Evolutionary conservation across 768 basidiomycete genomes (phyloP), one percentile per base, ranked within the genome.

Genomic region (Collybiopsis luxurians): DNA sequence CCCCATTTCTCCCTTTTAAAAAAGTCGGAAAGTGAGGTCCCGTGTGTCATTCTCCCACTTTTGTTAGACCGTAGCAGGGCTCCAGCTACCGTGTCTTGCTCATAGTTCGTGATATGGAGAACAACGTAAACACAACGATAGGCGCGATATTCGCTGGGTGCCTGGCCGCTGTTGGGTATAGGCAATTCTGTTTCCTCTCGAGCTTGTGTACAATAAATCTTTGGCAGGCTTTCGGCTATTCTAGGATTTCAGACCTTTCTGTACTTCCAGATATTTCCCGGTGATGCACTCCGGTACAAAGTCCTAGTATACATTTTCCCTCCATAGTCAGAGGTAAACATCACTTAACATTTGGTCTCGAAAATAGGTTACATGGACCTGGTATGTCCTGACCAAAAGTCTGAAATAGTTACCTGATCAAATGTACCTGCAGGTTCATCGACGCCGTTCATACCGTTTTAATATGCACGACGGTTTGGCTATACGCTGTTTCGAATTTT

Each of bases 161-260:
- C 28, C 26, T 58, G 36, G 42, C 36, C 42, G 57, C 54, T 30
- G 57, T 61, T 4, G 60, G 60, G 60, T 61, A 7, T 21, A 46
- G 5, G 1, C 9, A 4, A 23, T 12, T 19, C 17, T 34, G 13
- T 15, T 36, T 4, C 17, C 7, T 19, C 24, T 49, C 26, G 11
- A n/a, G 24, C 15, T 38, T 23, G 47, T n/a, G 26, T 28, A 6
- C 15, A 26, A 11, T 23, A 24, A 50, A 23, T 34, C 23, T 9
- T 51, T 51, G 19, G 2, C 49, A 61, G 60, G 43, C 54, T 61
- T 36, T 61, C 60, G 3, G 53, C 60, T 2, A 55, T 61, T 28
- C 26, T 61, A 13, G 57, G 60, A 4, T 61, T 61, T 28, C 60
- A 61, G 26, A 55, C 53, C 26, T 61, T 61, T 30, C 49, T 61